Percentiles rank a stretch among this genome's conserved stretches.
phyloP scores from a whole-genome alignment of 352 stramenopile genomes.

The Globisporangium lucens region DNA sequence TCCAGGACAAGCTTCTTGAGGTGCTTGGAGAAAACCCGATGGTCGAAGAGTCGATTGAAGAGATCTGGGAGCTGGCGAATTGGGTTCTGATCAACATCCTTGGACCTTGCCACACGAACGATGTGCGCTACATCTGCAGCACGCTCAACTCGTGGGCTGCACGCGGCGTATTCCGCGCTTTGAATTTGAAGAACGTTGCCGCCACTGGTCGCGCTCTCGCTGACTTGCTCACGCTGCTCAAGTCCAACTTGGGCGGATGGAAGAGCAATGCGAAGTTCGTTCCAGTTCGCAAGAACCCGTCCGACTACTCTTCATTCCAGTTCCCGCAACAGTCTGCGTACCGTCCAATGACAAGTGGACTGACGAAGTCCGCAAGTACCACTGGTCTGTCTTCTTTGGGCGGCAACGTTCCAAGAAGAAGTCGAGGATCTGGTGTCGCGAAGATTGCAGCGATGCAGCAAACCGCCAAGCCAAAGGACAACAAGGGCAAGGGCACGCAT shows the following conservation, averaged over 20 bases:
- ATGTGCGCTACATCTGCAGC: conserved; percentile 91
- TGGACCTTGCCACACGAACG: conserved; percentile 92
- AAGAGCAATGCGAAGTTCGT: conserved; percentile 84
- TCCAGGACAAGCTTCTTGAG: conserved; percentile 84
- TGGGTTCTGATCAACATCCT: conserved; percentile 95
- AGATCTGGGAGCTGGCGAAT: conserved; percentile 96
- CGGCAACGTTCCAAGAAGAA: conserved; percentile 69
- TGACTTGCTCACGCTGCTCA: conserved; percentile 67
- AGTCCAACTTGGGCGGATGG: conserved; percentile 58
- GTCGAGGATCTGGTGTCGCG: conserved; percentile 76
- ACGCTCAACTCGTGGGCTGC: conserved; percentile 79
- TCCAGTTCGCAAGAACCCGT: conserved; percentile 75
- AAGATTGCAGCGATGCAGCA: conserved; percentile 81
- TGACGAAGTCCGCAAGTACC: conserved; percentile 89
- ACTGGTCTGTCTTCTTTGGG: conserved; percentile 77
- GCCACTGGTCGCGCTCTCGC: conserved; percentile 63
- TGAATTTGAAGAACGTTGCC: conserved; percentile 72
- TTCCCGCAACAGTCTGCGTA: conserved; percentile 62
- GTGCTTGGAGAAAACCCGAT: conserved; percentile 75
- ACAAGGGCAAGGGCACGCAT: conserved; percentile 58
- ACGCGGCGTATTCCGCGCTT: conserved; percentile 71
- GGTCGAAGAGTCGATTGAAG: conserved; percentile 91
- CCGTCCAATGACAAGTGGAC: conserved; percentile 35
- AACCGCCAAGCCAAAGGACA: conserved; percentile 54
- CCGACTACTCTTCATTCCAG: conserved; percentile 84